Base-by-base conservation (phyloP, 371 early-diverging fungal species). In the Mucor lusitanicus region DNA sequence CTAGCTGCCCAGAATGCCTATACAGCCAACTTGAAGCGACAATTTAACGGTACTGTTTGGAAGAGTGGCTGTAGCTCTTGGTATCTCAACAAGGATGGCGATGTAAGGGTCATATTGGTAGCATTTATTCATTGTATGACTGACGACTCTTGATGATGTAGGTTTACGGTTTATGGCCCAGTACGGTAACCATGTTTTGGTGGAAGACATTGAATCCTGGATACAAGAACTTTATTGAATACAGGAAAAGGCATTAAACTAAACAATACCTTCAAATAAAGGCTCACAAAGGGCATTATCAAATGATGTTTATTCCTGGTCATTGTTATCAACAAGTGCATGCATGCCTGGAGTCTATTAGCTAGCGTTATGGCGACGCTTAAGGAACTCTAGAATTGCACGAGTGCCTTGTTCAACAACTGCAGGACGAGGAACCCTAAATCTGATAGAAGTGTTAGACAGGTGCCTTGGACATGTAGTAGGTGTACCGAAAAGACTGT, bases 371-470 rank as follows among this genome's bases (percentile, higher is more conserved):
- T 67, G 42, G 27, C 70, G 65, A 35, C 82, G 74, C 15, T 83
- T 74, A 3, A 87, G 72, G 50, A 85, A 87, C 30, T 87, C 87
- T 73, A 89, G 74, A 44, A 89, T 72, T 0, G 88, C 85, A 46
- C 69, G 64, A 6, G 89, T 89, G 1, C 91, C 91, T 70, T 87
- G 85, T 13, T 87, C 86, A 23, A 92, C 75, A 37, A 90, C 77
- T 6, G 84, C 75, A 12, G 85, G 80, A 37, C 91, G 69, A 12
- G 92, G 91, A 1, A 90, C 85, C 59, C 89, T 81, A 73, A 90
- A 92, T 23, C 79, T 72, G n/a, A n/a, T n/a, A n/a, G n/a, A n/a
- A n/a, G n/a, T n/a, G n/a, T n/a, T n/a, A n/a, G n/a, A n/a, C n/a
- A n/a, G n/a, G n/a, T n/a, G n/a, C n/a, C n/a, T n/a, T n/a, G n/a